Conservation (phyloP, 192 early-diverging fungal genomes). For the Umbelopsis sp. region DNA sequence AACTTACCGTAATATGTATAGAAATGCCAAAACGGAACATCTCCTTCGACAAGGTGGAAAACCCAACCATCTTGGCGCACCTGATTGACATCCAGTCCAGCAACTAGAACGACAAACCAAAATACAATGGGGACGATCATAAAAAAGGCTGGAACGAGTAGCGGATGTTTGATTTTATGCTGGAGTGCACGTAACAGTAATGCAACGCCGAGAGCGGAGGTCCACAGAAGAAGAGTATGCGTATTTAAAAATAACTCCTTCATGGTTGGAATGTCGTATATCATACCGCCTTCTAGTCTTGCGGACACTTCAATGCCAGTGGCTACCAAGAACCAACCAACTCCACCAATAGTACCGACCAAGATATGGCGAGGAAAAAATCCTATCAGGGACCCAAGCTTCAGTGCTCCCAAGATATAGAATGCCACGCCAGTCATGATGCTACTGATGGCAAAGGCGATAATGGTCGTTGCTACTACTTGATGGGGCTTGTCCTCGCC, state of each 20-base stretch:
- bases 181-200: slow-evolving; percentile 75
- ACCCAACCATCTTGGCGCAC: slow-evolving; percentile 83
- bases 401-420: slow-evolving; percentile 80
- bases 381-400: slow-evolving; percentile 74
- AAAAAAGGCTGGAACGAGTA: slow-evolving; percentile 92
- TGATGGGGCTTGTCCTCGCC: slow-evolving; percentile 60
- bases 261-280: slow-evolving; percentile 60
- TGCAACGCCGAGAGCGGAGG: slow-evolving; percentile 64
- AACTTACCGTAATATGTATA: slow-evolving; percentile 74
- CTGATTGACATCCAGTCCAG: slow-evolving; percentile 60
- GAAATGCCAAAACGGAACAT: slow-evolving; percentile 85
- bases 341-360: slow-evolving; percentile 94
- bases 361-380: slow-evolving; percentile 93
- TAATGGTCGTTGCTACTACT: slow-evolving; percentile 88
- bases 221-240: slow-evolving; percentile 79
- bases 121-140: slow-evolving; percentile 79
- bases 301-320: slow-evolving; percentile 92
- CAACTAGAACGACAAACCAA: slow-evolving; percentile 62
- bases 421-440: slow-evolving; percentile 90
- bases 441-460: slow-evolving; percentile 85
- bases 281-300: slow-evolving; percentile 54
- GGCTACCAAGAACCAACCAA: slow-evolving; percentile 91
- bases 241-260: slow-evolving; percentile 62
- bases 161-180: slow-evolving; percentile 65
- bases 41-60: slow-evolving; percentile 71